Base-by-base conservation (phyloP, 2,329 filamentous ascomycete genomes). In the Ophiostoma novo-ulmi region DNA sequence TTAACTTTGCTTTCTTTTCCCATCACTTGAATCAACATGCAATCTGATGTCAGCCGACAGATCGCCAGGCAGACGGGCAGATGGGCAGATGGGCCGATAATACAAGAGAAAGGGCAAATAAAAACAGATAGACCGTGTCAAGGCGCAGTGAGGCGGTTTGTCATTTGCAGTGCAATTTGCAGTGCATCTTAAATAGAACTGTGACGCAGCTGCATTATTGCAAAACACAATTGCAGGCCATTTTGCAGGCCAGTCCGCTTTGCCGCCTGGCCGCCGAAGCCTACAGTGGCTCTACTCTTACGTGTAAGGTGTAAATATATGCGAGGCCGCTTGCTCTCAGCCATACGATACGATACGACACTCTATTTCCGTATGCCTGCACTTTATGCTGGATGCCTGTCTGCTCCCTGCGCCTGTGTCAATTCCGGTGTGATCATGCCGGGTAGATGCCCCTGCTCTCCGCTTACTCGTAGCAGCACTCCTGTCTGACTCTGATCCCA, bases 11-110 rank as follows among this genome's bases (percentile, higher is more conserved):
- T 48, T 48, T 48, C 44, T 20, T 39, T 39, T 39, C 11, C 6
- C 38, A 39, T 39, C 38, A 39, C 8, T 39, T 39, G 38, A 48
- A 31, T 31, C 31, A 31, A 17, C 44, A 58, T 58, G 52, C 11
- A 26, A 22, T 58, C 52, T 58, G 52, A 58, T 58, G 52, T 58
- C 52, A 58, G 52, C 52, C 52, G 52, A 58, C 52, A 58, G 52
- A 58, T 58, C 52, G n/a, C 14, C 52, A 58, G 44, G 44, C 44
- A 31, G 44, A 48, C n/a, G 44, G 44, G 17, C 44, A n/a, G 44
- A 48, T 48, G 44, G 44, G 17, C 44, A 48, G 44, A 48, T 48
- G 17, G 17, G 5, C 41, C 5, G 31, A 31, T 31, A 4, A 31
- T 31, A 8, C 7, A 48, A 7, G 44, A 7, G 44, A n/a, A 48